Evolutionary conservation across 495 filamentous ascomycete genomes (phyloP), one percentile per base, ranked within the genome.

Genomic region (Jackrogersella multiformis): DNA sequence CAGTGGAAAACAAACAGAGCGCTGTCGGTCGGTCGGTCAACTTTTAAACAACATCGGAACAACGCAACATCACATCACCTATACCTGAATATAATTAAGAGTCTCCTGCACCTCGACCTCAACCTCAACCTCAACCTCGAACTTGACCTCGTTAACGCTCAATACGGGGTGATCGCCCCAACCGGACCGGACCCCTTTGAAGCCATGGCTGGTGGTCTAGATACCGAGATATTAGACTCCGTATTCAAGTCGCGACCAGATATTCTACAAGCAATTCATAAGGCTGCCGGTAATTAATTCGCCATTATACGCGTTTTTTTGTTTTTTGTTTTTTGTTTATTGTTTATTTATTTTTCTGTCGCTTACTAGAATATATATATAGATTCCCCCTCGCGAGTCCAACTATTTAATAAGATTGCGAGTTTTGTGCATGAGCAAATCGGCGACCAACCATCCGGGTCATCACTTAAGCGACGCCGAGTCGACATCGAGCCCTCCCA

Each of bases 401-500:
- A 73, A 35, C 74, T 87, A 1, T 87, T 87, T 73, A 87, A 87
- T 68, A 69, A 83, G 15, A 86, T 87, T 59, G 80, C 82, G 26
- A 71, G 64, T 53, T 82, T 80, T 58, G 75, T 86, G 20, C 73
- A 78, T 76, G 76, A 78, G 10, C 76, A 78, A 21, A 63, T 79
- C 5, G 61, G 74, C n/a, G 56, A 70, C 38, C 52, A 59, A 52
- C 56, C 54, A 15, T 68, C 69, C 4, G 77, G 76, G 24, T 80
- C 81, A 2, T 77, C 82, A 9, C 59, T 76, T 21, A 87, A 87
- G 69, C 77, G 82, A 24, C 67, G 84, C 64, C 79, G 80, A 23
- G 73, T 87, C 62, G 84, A 86, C 36, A 77, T 79, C 55, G 76
- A 74, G 26, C 55, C 73, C 13, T 75, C 73, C 2, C 67, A 67